These are phyloP conservation scores for Ambrosiella cleistominuta DNA, from an alignment of 2,329 filamentous ascomycete genomes.

Conservation along the genomic window DNA sequence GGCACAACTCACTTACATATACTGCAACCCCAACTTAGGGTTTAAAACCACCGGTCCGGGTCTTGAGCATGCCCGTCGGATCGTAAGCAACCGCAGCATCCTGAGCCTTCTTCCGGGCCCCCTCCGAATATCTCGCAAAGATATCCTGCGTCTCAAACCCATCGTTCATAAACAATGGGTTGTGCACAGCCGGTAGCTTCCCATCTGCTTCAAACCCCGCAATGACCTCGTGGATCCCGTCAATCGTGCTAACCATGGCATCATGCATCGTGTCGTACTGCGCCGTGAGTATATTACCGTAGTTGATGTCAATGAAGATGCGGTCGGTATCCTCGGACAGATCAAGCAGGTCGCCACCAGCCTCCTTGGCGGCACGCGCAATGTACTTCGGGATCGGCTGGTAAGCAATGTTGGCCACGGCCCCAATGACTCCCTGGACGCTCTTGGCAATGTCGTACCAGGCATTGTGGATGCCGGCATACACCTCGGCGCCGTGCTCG, in stretches of 20 bases:
- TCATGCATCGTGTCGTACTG: conserved; percentile 13
- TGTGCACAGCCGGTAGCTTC: conserved; percentile 1
- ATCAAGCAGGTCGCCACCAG: conserved; percentile 24
- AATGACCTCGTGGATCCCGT: conserved; percentile 14
- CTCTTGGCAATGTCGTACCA: conserved; percentile 19
- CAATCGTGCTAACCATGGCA: conserved; percentile 14
- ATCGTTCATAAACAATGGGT: conserved; percentile 27
- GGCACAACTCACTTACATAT: neutral
- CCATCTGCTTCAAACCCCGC: conserved; percentile 11
- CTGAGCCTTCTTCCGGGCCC: conserved; percentile 20
- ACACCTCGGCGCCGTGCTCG: conserved; percentile 18
- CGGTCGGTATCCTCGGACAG: conserved; percentile 18
- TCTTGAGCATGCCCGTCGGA: conserved; percentile 19
- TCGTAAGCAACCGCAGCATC: conserved; percentile 20
- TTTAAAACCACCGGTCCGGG: conserved; percentile 20
- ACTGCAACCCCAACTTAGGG: conserved; percentile 8
- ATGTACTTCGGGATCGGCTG: conserved; percentile 26
- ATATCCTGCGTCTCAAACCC: conserved; percentile 23
- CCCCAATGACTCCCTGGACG: conserved; percentile 1
- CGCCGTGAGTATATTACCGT: conserved; percentile 15
- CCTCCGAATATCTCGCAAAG: conserved; percentile 22
- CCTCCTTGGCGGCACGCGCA: conserved; percentile 20
- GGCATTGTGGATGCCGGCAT: conserved; percentile 19
- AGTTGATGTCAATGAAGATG: conserved; percentile 15
- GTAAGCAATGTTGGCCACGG: conserved; percentile 18